phyloP scores from a whole-genome alignment of 2,329 filamentous ascomycete species.

The Penicillium sp. region DNA sequence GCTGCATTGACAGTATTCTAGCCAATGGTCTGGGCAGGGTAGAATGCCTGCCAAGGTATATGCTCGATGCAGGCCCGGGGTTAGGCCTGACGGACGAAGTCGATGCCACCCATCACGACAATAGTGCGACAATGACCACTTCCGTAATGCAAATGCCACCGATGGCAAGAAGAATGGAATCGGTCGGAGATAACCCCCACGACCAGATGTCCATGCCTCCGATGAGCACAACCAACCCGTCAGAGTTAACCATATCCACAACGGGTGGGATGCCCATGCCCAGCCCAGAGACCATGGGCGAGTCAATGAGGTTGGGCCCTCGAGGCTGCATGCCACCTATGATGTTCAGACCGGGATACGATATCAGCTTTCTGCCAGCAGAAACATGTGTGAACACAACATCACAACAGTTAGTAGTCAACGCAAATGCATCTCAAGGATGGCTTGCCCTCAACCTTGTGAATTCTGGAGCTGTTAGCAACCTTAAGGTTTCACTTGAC shows the following conservation, averaged over 20 bases:
- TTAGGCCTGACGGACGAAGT: slow-evolving; percentile 2
- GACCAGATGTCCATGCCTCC: slow-evolving; percentile 3
- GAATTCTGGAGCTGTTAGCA: slow-evolving; percentile 7
- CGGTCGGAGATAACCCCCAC: background rate
- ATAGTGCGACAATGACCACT: background rate
- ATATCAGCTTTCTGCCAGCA: slow-evolving; percentile 3
- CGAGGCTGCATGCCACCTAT: slow-evolving; percentile 5
- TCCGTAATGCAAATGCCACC: slow-evolving; percentile 1
- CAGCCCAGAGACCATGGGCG: background rate
- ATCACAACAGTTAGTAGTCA: slow-evolving; percentile 1
- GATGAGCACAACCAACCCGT: slow-evolving; percentile 1
- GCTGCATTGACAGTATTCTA: slow-evolving; percentile 1
- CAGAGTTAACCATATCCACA: background rate
- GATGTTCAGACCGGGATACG: background rate
- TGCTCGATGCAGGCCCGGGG: background rate
- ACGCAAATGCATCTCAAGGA: slow-evolving; percentile 1
- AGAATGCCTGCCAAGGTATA: slow-evolving; percentile 7
- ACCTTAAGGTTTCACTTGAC: slow-evolving; percentile 1
- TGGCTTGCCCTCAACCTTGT: slow-evolving; percentile 5
- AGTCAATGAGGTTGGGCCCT: background rate
- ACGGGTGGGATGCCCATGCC: slow-evolving; percentile 1
- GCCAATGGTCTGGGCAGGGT: slow-evolving; percentile 7
- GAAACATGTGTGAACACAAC: slow-evolving; percentile 6
- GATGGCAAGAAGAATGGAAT: slow-evolving; percentile 6
- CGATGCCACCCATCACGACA: background rate